Evolutionary conservation across 257 asterid species (phyloP).

Genomic region (Scutellaria baicalensis): DNA sequence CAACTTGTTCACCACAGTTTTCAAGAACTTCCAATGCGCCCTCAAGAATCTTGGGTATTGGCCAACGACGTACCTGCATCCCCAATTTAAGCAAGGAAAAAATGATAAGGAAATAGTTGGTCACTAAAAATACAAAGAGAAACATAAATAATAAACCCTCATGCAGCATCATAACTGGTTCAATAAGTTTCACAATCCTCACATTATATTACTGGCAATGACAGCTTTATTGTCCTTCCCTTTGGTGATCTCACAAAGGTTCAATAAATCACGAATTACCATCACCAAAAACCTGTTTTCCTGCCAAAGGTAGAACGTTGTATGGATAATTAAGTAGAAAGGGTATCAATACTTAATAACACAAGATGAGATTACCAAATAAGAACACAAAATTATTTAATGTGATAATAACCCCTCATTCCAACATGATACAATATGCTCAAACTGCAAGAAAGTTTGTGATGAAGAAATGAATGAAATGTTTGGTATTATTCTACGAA

Average conservation of each 20-base stretch:
- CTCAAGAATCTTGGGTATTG: conserved; percentile 97
- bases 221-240: conserved; percentile 99
- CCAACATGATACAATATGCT: background rate
- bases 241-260: conserved; percentile 91
- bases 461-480: background rate
- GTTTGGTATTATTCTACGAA: background rate
- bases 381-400: background rate
- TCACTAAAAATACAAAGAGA: conserved; percentile 11
- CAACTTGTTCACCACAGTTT: conserved; percentile 96
- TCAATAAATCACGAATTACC: conserved; percentile 95
- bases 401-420: background rate
- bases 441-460: background rate
- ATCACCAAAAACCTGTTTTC: conserved; percentile 94
- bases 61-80: conserved; percentile 94
- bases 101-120: background rate
- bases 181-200: conserved; percentile 22
- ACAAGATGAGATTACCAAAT: background rate
- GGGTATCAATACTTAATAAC: background rate
- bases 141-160: background rate
- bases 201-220: conserved; percentile 98
- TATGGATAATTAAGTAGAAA: background rate
- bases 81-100: conserved; percentile 8
- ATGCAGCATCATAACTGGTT: background rate
- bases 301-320: conserved; percentile 36
- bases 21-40: conserved; percentile 99